Conservation (phyloP, 495 filamentous ascomycete genomes). For the Evansstolkia leycettana region DNA sequence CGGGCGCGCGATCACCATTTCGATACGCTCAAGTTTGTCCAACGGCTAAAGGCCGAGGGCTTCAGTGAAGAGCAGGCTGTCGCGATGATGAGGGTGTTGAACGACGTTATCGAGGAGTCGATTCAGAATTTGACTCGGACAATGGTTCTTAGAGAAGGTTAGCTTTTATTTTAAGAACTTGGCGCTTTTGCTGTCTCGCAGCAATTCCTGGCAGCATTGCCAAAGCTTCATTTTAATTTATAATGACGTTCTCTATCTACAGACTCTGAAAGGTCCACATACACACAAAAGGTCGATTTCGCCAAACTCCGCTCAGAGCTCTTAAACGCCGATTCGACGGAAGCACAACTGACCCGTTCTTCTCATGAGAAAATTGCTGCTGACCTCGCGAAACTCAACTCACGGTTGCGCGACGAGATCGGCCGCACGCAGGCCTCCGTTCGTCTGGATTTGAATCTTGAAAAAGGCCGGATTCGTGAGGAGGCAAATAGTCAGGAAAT, state of each 20-base stretch:
- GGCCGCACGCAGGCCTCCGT: constrained; percentile 86
- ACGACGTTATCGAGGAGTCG: constrained; percentile 94
- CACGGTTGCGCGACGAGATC: constrained; percentile 82
- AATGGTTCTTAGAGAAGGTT: constrained; percentile 92
- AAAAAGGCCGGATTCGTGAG: constrained; percentile 94
- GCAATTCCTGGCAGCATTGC: background rate
- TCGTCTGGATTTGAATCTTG: constrained; percentile 83
- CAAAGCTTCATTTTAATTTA: background rate
- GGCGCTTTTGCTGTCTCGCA: too few species aligned
- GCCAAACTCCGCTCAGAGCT: constrained; percentile 96
- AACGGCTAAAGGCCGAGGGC: constrained; percentile 77
- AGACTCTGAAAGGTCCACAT: constrained; percentile 59
- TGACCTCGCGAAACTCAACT: constrained; percentile 86
- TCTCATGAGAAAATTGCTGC: constrained; percentile 89
- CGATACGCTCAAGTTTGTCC: constrained; percentile 94
- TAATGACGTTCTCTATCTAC: too few species aligned
- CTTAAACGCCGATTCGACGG: constrained; percentile 77
- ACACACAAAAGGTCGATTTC: constrained; percentile 98
- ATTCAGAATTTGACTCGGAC: constrained; percentile 97
- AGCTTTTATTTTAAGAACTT: constrained; percentile 3
- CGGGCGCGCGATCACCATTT: constrained; percentile 80
- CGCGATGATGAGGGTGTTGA: constrained; percentile 94
- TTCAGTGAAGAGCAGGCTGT: constrained; percentile 93
- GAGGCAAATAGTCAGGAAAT: constrained; percentile 95
- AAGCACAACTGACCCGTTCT: constrained; percentile 74